Evolutionary conservation across 148 eudicot species (phyloP), one percentile per base, ranked within the genome.

Genomic region (Rhododendron simsii): DNA sequence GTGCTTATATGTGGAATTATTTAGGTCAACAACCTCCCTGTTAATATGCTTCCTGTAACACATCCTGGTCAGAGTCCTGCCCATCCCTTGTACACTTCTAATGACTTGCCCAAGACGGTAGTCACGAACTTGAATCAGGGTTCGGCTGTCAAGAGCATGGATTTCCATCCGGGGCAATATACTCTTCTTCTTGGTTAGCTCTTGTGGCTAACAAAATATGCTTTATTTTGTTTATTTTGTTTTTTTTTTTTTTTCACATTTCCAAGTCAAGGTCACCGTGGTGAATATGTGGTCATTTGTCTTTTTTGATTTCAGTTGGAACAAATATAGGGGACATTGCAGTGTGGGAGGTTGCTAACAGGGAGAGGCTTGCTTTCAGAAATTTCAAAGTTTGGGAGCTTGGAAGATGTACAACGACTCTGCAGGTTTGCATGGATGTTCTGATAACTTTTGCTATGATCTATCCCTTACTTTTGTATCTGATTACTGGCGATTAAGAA

Each of bases 301-400:
- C 33, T 86, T 63, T 30, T 59, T 83, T 67, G 44, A 39, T 88
- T 89, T 84, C 88, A 94, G 98, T 94, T 85, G 98, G 98, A 80
- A 93, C 98, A 18, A 90, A 90, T 44, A 86, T 86, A 16, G 98
- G 98, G 45, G 95, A 93, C 83, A 81, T 94, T 78, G 78, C 91
- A 14, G 18, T 94, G 11, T 94, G 98, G 95, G 98, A 94, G 59
- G 91, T 91, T 20, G 76, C 89, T 86, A 81, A 87, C 85, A 87
- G 90, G 85, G 90, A 91, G 83, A 91, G 88, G 76, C 84, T 93
- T 59, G 88, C 85, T 13, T 47, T 84, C 35, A 89, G 87, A 78
- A 90, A 86, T 84, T 94, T 94, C 84, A 91, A 91, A 80, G 92
- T 93, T 50, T 94, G 98, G 94, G 94, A 94, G 63, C 82, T 91